These are phyloP conservation scores for Pichia sp. DNA, from an alignment of 1,139 yeast genomes.

Conservation along the genomic window DNA sequence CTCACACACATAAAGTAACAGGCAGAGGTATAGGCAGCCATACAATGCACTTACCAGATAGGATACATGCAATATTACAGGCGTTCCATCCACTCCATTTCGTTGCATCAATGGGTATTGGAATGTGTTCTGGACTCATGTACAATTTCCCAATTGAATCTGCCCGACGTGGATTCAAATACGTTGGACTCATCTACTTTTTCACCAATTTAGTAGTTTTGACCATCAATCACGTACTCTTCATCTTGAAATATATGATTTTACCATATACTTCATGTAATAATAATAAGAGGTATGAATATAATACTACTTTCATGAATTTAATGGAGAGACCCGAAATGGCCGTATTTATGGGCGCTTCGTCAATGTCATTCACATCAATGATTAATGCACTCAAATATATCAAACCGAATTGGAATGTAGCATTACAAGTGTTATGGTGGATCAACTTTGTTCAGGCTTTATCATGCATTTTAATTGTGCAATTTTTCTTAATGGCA, in stretches of 20 bases:
- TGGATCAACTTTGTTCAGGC: slow-evolving; percentile 54
- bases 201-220: slow-evolving; percentile 47
- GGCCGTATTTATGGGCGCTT: slow-evolving; percentile 56
- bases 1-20: no score
- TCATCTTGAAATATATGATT: slow-evolving; percentile 33
- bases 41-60: no score
- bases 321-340: slow-evolving; percentile 42
- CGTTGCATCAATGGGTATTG: slow-evolving; percentile 79
- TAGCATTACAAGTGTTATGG: slow-evolving; percentile 55
- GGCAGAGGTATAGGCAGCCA: no score
- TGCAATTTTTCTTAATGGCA: slow-evolving; percentile 5
- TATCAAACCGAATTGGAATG: slow-evolving; percentile 29
- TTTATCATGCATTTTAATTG: slow-evolving; percentile 23
- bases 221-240: slow-evolving; percentile 32
- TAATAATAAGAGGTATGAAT: no score
- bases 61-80: slow-evolving; percentile 16
- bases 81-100: slow-evolving; percentile 55
- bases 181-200: slow-evolving; percentile 46
- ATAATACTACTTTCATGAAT: slow-evolving; percentile 27
- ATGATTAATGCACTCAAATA: slow-evolving; percentile 47
- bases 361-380: slow-evolving; percentile 71
- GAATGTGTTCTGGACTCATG: slow-evolving; percentile 56
- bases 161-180: slow-evolving; percentile 17
- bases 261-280: slow-evolving; percentile 17
- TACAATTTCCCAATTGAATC: slow-evolving; percentile 60